Conservation (phyloP, 176 grass and related monocot genomes). For the Avena atlantica region DNA sequence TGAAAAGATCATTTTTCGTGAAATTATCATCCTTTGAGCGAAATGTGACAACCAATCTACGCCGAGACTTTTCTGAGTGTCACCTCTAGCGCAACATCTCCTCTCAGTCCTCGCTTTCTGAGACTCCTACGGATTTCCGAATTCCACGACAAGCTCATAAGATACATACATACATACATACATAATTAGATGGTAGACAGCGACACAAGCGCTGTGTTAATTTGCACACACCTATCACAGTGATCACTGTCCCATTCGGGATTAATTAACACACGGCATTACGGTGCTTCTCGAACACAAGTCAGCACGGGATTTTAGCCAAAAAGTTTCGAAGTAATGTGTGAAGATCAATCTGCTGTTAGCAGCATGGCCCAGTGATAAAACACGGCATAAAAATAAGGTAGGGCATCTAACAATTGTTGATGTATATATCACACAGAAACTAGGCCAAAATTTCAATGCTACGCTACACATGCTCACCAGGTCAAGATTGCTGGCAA, state of each 20-base stretch:
- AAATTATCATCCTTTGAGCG: neutral
- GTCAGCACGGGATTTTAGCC: slow-evolving; percentile 20
- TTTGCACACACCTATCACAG: slow-evolving; percentile 30
- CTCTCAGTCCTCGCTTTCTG: neutral
- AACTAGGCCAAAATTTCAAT: neutral
- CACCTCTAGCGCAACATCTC: neutral
- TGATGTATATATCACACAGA: neutral
- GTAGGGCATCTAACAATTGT: slow-evolving; percentile 34
- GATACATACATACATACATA: neutral
- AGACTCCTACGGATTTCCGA: neutral
- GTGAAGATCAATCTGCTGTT: slow-evolving; percentile 21
- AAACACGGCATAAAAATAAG: neutral
- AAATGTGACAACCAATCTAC: neutral
- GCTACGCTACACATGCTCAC: neutral
- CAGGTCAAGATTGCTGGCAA: neutral
- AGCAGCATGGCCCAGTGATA: neutral
- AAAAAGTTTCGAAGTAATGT: slow-evolving; percentile 35
- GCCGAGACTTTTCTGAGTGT: neutral
- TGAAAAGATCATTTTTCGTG: neutral
- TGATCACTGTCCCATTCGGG: neutral
- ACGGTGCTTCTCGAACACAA: slow-evolving; percentile 4
- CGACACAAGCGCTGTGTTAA: slow-evolving; percentile 2
- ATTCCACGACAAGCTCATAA: slow-evolving; percentile 35
- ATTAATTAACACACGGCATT: neutral
- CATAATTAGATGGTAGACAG: neutral